These are phyloP conservation scores for Helianthus tuberosus DNA, from an alignment of 129 eudicot species.

Conservation along the genomic window DNA sequence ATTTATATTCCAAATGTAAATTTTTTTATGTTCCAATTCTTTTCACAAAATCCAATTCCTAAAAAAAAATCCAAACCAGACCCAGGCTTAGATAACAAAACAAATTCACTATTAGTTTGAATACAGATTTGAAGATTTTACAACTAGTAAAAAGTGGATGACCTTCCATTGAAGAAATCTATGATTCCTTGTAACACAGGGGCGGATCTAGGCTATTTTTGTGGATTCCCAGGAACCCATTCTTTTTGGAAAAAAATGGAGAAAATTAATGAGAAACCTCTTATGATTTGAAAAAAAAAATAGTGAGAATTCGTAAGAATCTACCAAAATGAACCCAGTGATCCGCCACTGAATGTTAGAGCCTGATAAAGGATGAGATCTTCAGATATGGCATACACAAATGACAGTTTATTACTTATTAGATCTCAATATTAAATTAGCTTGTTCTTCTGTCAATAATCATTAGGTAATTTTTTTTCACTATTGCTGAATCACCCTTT, in stretches of 20 bases:
- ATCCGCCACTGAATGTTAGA: no score
- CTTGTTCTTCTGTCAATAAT: background rate
- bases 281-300: no score
- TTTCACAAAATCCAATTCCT: no score
- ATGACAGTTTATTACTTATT: background rate
- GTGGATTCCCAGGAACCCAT: no score
- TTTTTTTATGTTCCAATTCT: no score
- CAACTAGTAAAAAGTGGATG: background rate
- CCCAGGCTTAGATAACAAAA: background rate
- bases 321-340: no score
- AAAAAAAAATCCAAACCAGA: background rate
- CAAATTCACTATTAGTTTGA: background rate
- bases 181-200: constrained; percentile 6
- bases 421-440: background rate
- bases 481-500: no score
- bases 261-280: no score
- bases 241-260: no score
- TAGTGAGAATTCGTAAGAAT: no score
- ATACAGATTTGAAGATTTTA: background rate
- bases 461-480: background rate
- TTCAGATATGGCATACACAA: background rate
- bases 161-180: background rate
- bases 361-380: background rate
- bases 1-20: no score
- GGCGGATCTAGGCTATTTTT: no score